phyloP scores from a whole-genome alignment of 805 yeast species.

The Metschnikowia shivogae region DNA sequence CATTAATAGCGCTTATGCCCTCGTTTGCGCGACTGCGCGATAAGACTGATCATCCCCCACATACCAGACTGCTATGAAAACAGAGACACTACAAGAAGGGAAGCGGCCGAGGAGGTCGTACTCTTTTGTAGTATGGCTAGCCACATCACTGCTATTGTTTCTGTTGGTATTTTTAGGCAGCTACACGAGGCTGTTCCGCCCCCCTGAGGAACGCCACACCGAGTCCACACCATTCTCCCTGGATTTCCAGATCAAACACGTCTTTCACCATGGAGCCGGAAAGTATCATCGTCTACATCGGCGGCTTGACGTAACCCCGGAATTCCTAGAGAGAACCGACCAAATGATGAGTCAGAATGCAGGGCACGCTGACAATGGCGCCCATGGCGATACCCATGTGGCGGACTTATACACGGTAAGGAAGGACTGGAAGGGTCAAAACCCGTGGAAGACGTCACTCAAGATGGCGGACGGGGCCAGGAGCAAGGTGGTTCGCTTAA shows the following conservation, averaged over 20 bases:
- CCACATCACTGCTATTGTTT: not conserved
- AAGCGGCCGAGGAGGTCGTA: not conserved
- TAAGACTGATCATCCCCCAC: slow-evolving; percentile 2
- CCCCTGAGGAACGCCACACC: slow-evolving; percentile 2
- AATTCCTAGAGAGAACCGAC: slow-evolving; percentile 25
- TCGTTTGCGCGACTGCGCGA: not conserved
- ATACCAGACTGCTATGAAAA: not conserved
- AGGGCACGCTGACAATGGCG: not conserved
- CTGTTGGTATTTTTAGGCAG: not conserved
- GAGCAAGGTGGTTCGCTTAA: slow-evolving; percentile 25
- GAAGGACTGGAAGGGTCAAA: slow-evolving; percentile 22
- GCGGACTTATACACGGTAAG: slow-evolving; percentile 36
- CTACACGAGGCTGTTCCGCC: not conserved
- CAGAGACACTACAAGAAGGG: not conserved
- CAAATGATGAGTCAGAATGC: not conserved
- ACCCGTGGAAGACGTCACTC: slow-evolving; percentile 39
- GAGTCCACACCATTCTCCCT: not conserved
- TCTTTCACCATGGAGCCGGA: slow-evolving; percentile 59
- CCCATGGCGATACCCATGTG: slow-evolving; percentile 10
- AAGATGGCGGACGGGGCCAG: slow-evolving; percentile 23
- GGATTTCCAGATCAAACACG: slow-evolving; percentile 44
- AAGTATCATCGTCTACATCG: slow-evolving; percentile 39
- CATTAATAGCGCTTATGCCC: not conserved
- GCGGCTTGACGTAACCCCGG: slow-evolving; percentile 48
- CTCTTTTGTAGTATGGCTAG: not conserved